Evolutionary conservation across 371 early-diverging fungal genomes (phyloP), one percentile per base, ranked within the genome.

Genomic region (Cokeromyces recurvatus): DNA sequence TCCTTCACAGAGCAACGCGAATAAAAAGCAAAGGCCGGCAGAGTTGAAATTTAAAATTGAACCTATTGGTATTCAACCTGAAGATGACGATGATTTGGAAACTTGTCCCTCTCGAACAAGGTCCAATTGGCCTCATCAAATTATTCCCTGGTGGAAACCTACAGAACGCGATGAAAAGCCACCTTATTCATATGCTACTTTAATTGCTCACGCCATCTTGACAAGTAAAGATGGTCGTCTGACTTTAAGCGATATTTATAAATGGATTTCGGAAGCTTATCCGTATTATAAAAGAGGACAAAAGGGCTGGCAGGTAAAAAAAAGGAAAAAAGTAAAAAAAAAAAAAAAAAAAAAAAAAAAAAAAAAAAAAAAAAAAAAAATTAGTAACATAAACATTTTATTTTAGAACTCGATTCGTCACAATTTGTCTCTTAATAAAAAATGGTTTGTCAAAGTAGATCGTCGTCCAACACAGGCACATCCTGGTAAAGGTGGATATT

Each of bases 401-500:
- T 32, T 16, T 19, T 64, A 95, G 84, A 99, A 99, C 68, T 97
- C 97, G 2, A 94, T 99, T 40, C 87, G 99, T 23, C 99, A 99
- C 69, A 99, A 99, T 59, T 78, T 99, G 35, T 94, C 96, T 8
- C 75, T 99, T 23, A 99, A 98, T 69, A 75, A 71, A 40, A 91
- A 90, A 59, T 79, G 87, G 52, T 99, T 99, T 63, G 77, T 89
- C 51, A 87, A 92, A 39, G 81, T 94, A 2, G 95, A 96, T 10
- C 82, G 97, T 38, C 64, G 71, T 15, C 88, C 92, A 4, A 77
- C 83, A 38, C 85, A 90, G 49, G 92, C 94, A 51, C 71, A 68
- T 48, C 91, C 91, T 5, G 99, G 99, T 22, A 99, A 99, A 69
- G 99, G 99, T 11, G 82, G 90, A 16, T 97, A 90, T 53, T 98